Percentiles rank a stretch among this genome's conserved stretches.
Conservation (phyloP, 1,284 basidiomycete species). For the Chalciporus sp. region DNA sequence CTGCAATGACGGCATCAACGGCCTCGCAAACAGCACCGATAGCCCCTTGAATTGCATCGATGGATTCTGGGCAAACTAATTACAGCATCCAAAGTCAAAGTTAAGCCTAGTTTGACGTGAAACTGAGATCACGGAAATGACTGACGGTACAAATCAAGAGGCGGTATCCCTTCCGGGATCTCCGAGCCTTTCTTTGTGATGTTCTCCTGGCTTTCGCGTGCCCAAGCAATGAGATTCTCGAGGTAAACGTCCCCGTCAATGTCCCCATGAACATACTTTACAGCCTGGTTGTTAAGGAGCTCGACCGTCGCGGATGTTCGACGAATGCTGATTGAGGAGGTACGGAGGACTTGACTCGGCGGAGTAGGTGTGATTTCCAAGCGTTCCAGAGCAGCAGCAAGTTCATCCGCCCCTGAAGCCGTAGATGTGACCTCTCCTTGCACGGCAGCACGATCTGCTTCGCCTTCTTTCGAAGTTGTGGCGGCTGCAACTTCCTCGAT, state of each 20-base stretch:
- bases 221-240: conserved; percentile 63
- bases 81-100: not conserved
- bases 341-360: conserved; percentile 18
- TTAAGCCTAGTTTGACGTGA: not conserved
- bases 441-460: not conserved
- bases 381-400: conserved; percentile 55
- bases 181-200: conserved; percentile 71
- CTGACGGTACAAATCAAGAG: conserved; percentile 86
- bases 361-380: conserved; percentile 46
- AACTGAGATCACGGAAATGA: conserved; percentile 11
- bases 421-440: not conserved
- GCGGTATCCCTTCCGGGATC: conserved; percentile 73
- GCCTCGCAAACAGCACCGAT: conserved; percentile 84
- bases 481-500: conserved; percentile 47
- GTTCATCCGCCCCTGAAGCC: conserved; percentile 44
- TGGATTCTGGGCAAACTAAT: conserved; percentile 69
- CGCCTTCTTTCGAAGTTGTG: not conserved
- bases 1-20: conserved; percentile 63
- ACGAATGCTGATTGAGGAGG: conserved; percentile 43
- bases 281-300: conserved; percentile 61
- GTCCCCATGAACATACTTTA: conserved; percentile 76
- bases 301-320: conserved; percentile 56
- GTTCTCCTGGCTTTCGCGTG: conserved; percentile 63
- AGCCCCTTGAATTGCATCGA: conserved; percentile 77
- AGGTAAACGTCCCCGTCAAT: conserved; percentile 69